These are phyloP conservation scores for Aspergillus neotritici DNA, from an alignment of 2,329 filamentous ascomycete species.

Conservation along the genomic window DNA sequence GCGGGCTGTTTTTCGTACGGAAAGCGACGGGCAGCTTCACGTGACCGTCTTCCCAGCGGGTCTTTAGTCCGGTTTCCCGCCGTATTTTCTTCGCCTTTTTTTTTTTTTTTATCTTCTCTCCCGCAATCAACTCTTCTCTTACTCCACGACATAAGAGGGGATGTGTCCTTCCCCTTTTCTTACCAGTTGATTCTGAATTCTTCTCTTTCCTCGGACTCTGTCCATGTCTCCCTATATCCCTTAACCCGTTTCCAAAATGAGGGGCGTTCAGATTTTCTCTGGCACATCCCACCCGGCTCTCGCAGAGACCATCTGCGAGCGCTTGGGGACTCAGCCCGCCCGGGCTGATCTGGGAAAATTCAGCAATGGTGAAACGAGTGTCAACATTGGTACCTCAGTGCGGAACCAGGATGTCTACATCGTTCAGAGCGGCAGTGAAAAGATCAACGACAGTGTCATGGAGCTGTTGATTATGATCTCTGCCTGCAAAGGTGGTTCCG, in stretches of 20 bases:
- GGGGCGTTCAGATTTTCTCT: slow-evolving; percentile 62
- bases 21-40: slow-evolving; percentile 10
- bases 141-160: slow-evolving; percentile 9
- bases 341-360: slow-evolving; percentile 61
- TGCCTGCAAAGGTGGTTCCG: slow-evolving; percentile 94
- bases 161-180: slow-evolving; percentile 1
- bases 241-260: slow-evolving; percentile 44
- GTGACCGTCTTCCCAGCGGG: neutral
- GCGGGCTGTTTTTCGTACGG: slow-evolving; percentile 10
- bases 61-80: slow-evolving; percentile 10
- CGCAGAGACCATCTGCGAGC: slow-evolving; percentile 61
- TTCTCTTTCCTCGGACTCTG: slow-evolving; percentile 7
- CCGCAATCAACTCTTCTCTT: neutral
- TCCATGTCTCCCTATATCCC: slow-evolving; percentile 13
- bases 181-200: slow-evolving; percentile 1
- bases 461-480: slow-evolving; percentile 99
- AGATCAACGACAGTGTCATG: slow-evolving; percentile 99
- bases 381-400: slow-evolving; percentile 64
- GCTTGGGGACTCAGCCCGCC: slow-evolving; percentile 56
- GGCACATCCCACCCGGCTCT: slow-evolving; percentile 61
- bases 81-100: slow-evolving; percentile 9
- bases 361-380: slow-evolving; percentile 64
- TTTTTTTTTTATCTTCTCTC: slow-evolving; percentile 7
- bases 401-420: slow-evolving; percentile 99
- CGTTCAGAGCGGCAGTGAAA: slow-evolving; percentile 89